These are phyloP conservation scores for Dichotomocladium elegans DNA, from an alignment of 371 early-diverging fungal genomes.

Conservation along the genomic window DNA sequence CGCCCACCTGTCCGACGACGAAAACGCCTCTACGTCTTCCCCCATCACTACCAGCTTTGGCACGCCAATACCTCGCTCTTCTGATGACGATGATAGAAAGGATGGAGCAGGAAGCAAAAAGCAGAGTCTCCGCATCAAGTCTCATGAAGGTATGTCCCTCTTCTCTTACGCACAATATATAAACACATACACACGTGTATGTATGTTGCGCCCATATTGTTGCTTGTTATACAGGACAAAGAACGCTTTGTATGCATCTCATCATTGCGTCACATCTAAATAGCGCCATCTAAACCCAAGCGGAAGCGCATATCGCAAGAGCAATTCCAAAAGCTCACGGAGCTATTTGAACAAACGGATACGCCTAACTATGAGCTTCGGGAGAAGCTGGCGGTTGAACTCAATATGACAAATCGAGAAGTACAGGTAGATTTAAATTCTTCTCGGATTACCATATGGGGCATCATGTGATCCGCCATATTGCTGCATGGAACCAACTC, in stretches of 20 bases:
- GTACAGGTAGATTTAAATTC: constrained; percentile 69
- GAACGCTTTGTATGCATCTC: too few species aligned
- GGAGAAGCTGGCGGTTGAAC: constrained; percentile 74
- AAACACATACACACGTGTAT: too few species aligned
- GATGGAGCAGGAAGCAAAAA: constrained; percentile 3
- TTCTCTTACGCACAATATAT: too few species aligned
- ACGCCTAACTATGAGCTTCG: constrained; percentile 88
- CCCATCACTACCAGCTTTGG: constrained; percentile 9
- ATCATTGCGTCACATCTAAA: neutral
- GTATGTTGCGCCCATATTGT: too few species aligned
- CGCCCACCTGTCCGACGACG: constrained; percentile 3
- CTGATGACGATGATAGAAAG: neutral
- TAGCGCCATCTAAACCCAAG: constrained; percentile 50
- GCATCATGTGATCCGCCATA: constrained; percentile 18
- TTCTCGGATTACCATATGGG: constrained; percentile 20
- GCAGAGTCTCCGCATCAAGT: constrained; percentile 30
- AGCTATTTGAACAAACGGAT: constrained; percentile 70
- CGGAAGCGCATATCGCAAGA: constrained; percentile 74
- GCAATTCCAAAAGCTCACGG: constrained; percentile 63
- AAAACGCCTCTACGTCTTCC: constrained; percentile 7
- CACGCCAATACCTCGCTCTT: neutral
- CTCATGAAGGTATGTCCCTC: constrained; percentile 32
- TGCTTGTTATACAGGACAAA: too few species aligned
- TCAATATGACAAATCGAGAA: constrained; percentile 91
- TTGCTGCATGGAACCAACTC: constrained; percentile 6